phyloP scores from a whole-genome alignment of 1,284 basidiomycete genomes.

The Tetrapyrgos nigripes region DNA sequence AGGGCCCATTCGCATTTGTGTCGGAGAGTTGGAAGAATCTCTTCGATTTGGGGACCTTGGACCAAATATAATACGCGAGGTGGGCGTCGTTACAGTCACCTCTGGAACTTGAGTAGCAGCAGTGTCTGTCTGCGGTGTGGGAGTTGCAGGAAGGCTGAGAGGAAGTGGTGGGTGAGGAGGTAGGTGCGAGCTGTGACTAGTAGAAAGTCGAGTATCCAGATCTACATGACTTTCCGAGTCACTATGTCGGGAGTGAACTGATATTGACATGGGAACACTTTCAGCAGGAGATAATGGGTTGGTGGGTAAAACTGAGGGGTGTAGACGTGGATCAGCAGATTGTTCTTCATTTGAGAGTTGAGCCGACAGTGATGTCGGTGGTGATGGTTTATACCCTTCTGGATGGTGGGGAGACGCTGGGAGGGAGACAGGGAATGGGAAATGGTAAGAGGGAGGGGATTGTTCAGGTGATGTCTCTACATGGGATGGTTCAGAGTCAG shows the following conservation, averaged over 20 bases:
- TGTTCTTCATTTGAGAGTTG: neutral
- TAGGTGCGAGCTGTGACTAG: constrained; percentile 44
- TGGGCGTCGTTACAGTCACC: neutral
- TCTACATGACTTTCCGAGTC: constrained; percentile 51
- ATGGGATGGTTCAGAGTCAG: constrained; percentile 25
- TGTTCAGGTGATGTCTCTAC: constrained; percentile 22
- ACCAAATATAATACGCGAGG: neutral
- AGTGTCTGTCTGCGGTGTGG: constrained; percentile 8
- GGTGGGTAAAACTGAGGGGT: constrained; percentile 10
- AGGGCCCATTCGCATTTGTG: neutral
- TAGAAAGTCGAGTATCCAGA: constrained; percentile 35
- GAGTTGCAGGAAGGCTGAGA: constrained; percentile 20
- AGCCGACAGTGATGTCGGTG: constrained; percentile 21
- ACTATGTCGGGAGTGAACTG: constrained; percentile 66
- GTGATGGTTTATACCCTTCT: constrained; percentile 21
- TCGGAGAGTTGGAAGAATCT: neutral
- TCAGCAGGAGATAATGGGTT: constrained; percentile 61
- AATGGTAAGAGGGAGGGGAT: constrained; percentile 33
- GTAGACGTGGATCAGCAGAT: neutral
- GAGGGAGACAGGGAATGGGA: constrained; percentile 51
- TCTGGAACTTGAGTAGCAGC: neutral
- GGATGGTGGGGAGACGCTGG: constrained; percentile 46
- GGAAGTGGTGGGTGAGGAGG: constrained; percentile 62
- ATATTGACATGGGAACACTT: constrained; percentile 71
- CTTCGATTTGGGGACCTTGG: neutral